Base-by-base conservation (phyloP, 2,329 filamentous ascomycete species). In the Sclerotinia nivalis region DNA sequence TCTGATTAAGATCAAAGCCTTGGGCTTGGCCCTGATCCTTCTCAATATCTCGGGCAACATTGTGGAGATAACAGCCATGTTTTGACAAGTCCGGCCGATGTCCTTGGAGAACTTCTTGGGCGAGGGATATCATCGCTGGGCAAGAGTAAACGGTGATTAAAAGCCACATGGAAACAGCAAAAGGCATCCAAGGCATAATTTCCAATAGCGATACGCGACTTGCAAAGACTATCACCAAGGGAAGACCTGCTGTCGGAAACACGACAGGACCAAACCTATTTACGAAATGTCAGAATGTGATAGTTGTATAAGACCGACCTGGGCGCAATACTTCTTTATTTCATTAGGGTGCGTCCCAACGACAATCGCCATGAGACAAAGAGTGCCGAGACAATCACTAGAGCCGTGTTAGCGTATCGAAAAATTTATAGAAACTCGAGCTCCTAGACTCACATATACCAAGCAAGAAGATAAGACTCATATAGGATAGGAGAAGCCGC, bases 401-500 rank as follows among this genome's bases (percentile, higher is more conserved):
- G 31, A 64, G 28, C 8, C 22, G 8, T 37, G 45, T 64, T 54
- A 54, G 40, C 20, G 8, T 22, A 59, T 62, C 13, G 64, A 55
- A 10, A 47, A 55, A 10, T 28, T 43, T 31, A 55, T 37, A 20
- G 6, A 8, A 2, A 55, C 22, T 40, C 10, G 20, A 25, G 40
- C 15, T 43, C 40, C 40, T 52, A 2, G 22, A 64, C 72, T 69
- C 52, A 72, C 73, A 68, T 43, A 25, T 66, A 43, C 69, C 69
- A 70, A n/a, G 58, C 40, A n/a, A 40, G 40, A 15, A 49, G 54
- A 50, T 49, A 49, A 45, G 65, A 54, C 22, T 71, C 70, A 31
- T 61, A 64, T 15, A 73, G 68, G n/a, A 73, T 66, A 8, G 71
- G 70, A 9, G 72, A 71, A n/a, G 69, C 71, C 20, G 67, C 49